Conservation (phyloP, 768 basidiomycete genomes). For the Leccinellum rugosiceps region DNA sequence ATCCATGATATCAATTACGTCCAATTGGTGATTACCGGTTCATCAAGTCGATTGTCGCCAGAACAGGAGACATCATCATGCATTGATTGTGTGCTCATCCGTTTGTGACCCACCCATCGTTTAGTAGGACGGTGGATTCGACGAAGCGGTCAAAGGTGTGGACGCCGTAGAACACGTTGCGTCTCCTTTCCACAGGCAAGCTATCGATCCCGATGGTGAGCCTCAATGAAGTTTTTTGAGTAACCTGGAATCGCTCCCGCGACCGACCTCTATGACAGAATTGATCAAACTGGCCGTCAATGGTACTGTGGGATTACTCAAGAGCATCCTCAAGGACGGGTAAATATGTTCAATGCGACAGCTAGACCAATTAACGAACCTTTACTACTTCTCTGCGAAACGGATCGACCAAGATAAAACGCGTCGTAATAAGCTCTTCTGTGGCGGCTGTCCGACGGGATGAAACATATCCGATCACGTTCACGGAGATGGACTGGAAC, state of each 20-base stretch:
- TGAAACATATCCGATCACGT: conserved; percentile 26
- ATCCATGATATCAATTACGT: background rate
- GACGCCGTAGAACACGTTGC: conserved; percentile 71
- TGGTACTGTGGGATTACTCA: conserved; percentile 63
- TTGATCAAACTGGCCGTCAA: conserved; percentile 68
- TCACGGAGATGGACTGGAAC: conserved; percentile 44
- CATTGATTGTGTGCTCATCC: background rate
- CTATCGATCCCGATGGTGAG: conserved; percentile 42
- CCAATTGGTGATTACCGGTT: background rate
- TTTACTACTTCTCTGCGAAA: background rate
- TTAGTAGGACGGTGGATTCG: conserved; percentile 68
- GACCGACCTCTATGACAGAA: conserved; percentile 35
- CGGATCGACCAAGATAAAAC: conserved; percentile 47
- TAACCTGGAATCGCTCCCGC: background rate
- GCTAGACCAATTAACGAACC: background rate
- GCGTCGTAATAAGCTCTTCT: conserved; percentile 69
- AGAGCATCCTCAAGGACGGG: conserved; percentile 55
- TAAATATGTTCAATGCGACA: conserved; percentile 19
- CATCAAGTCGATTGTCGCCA: background rate
- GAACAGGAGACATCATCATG: background rate
- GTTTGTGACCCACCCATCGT: background rate
- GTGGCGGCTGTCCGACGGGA: conserved; percentile 43
- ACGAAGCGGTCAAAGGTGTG: conserved; percentile 74
- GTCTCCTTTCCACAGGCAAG: conserved; percentile 53
- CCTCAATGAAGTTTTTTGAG: background rate